Conservation (phyloP, 257 asterid genomes). For the Solanum pimpinellifolium region DNA sequence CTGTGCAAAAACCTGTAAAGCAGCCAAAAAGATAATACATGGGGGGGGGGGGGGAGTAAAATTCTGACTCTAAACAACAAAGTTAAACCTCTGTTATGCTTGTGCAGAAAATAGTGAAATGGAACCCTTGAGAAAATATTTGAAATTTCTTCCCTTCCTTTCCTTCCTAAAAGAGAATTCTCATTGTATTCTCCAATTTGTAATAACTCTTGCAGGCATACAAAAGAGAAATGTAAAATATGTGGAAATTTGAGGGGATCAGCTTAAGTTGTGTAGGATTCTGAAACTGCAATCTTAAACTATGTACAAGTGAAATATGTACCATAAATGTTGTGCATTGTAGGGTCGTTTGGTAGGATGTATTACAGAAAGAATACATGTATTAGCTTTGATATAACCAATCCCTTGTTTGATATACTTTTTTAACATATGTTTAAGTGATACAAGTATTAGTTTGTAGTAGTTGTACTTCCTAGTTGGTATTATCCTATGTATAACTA, state of each 20-base stretch:
- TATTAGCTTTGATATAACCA: background rate
- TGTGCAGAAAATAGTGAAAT: background rate
- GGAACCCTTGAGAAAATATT: background rate
- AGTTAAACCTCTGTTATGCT: background rate
- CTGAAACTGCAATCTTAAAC: background rate
- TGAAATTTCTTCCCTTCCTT: background rate
- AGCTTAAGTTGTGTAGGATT: background rate
- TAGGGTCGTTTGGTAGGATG: background rate
- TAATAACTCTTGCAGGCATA: background rate
- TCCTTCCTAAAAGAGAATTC: background rate
- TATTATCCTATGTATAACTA: background rate
- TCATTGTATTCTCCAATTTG: background rate
- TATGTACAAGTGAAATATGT: background rate
- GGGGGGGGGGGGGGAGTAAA: background rate
- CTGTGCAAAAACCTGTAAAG: background rate
- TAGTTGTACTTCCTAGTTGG: background rate
- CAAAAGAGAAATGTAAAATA: background rate
- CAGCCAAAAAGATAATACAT: background rate
- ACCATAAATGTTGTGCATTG: background rate
- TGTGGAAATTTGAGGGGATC: background rate
- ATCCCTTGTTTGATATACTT: background rate
- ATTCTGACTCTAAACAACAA: background rate
- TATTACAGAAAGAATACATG: background rate
- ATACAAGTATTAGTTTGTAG: background rate
- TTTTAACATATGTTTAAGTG: background rate